Percentiles rank a stretch among this genome's conserved stretches.
phyloP scores from a whole-genome alignment of 1,139 yeast genomes.

The Blastobotrys apis region DNA sequence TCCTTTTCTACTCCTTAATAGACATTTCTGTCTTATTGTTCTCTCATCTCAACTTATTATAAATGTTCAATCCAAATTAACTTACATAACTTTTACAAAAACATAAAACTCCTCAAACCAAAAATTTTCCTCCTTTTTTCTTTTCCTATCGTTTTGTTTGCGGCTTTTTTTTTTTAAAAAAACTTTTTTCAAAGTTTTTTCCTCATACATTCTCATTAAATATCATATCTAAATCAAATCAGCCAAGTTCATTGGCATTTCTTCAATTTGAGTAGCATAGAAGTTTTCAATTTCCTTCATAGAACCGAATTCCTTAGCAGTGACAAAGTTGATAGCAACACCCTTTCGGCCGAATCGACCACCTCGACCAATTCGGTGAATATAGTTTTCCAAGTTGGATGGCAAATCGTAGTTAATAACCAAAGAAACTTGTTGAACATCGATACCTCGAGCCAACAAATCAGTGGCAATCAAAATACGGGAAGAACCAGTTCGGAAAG shows the following conservation, averaged over 20 bases:
- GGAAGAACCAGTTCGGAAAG: constrained; percentile 49
- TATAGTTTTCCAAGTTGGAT: constrained; percentile 76
- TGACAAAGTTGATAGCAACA: constrained; percentile 83
- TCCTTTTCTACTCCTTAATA: no score
- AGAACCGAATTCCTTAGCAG: constrained; percentile 58
- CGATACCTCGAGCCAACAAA: constrained; percentile 97
- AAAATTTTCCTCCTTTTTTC: constrained; percentile 3
- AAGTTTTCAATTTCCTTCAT: constrained; percentile 69
- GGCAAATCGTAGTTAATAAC: constrained; percentile 94
- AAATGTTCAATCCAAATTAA: neutral
- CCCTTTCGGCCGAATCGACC: constrained; percentile 97
- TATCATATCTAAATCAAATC: constrained; percentile 15
- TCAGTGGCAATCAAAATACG: constrained; percentile 91
- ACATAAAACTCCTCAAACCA: neutral
- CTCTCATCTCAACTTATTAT: no score
- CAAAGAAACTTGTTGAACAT: constrained; percentile 93
- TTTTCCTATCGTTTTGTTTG: neutral
- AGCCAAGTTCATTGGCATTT: constrained; percentile 70
- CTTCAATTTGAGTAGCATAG: constrained; percentile 73
- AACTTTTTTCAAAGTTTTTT: neutral
- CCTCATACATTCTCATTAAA: neutral
- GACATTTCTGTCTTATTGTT: no score
- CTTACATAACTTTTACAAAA: neutral
- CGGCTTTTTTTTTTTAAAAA: neutral
- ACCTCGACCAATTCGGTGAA: constrained; percentile 91